Conservation (phyloP, 345 rosid genomes). For the Leavenworthia alabamica region DNA sequence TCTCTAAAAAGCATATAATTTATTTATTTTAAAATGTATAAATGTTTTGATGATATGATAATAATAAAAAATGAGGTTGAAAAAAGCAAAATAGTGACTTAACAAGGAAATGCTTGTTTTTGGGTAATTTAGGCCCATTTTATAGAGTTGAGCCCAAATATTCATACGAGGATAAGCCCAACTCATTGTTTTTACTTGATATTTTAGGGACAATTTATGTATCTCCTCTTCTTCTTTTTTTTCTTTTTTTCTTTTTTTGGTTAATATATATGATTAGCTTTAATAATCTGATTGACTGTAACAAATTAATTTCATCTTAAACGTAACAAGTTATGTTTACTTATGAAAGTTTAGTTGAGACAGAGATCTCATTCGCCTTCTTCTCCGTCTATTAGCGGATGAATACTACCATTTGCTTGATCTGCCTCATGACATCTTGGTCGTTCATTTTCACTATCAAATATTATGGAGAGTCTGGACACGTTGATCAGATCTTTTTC, state of each 20-base stretch:
- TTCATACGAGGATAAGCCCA: not conserved
- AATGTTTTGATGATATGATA: not conserved
- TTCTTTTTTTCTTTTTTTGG: not conserved
- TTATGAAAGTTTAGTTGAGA: constrained; percentile 25
- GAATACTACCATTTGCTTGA: constrained; percentile 90
- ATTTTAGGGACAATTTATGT: not conserved
- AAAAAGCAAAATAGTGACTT: not conserved
- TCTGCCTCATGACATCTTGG: constrained; percentile 78
- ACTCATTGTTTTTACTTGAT: not conserved
- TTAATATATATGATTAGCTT: not conserved
- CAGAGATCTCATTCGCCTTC: constrained; percentile 77
- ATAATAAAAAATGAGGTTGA: not conserved
- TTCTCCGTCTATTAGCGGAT: constrained; percentile 85
- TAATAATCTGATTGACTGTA: not conserved
- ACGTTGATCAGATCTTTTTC: not conserved
- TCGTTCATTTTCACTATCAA: constrained; percentile 56
- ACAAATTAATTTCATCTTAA: not conserved
- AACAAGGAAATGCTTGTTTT: not conserved
- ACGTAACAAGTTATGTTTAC: too few species aligned
- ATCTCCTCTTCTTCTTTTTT: not conserved
- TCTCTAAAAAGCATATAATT: not conserved
- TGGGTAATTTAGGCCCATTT: not conserved
- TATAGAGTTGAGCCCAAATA: not conserved
- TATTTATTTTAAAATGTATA: not conserved
- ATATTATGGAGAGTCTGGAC: not conserved